Evolutionary conservation across 2,329 filamentous ascomycete species (phyloP).

Genomic region (Eutypa lata): DNA sequence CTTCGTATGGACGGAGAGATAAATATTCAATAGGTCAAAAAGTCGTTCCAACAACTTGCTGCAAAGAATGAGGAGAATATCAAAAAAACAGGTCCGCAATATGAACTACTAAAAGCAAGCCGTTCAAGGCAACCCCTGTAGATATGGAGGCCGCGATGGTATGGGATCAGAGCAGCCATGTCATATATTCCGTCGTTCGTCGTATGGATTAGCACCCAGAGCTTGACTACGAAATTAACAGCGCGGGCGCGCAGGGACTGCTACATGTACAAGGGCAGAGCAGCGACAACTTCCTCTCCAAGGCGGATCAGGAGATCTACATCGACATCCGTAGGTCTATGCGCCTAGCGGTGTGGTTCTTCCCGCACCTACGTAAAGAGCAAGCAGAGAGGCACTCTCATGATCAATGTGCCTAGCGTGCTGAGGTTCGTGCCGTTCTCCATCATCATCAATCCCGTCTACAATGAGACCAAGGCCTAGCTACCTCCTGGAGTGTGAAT

Average conservation of each 20-base stretch:
- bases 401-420: slow-evolving; percentile 54
- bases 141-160: too few relatives aligned
- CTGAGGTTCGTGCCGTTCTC: slow-evolving; percentile 51
- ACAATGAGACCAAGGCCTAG: slow-evolving; percentile 59
- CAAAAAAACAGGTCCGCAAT: too few relatives aligned
- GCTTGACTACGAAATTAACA: slow-evolving; percentile 57
- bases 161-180: too few relatives aligned
- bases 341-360: slow-evolving; percentile 47
- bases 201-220: slow-evolving; percentile 48
- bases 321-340: slow-evolving; percentile 58
- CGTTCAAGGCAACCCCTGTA: too few relatives aligned
- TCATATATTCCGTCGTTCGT: slow-evolving; percentile 42
- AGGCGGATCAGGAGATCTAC: slow-evolving; percentile 55
- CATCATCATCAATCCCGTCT: slow-evolving; percentile 49
- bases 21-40: too few relatives aligned
- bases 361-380: slow-evolving; percentile 46
- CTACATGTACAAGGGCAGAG: slow-evolving; percentile 39
- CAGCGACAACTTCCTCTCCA: slow-evolving; percentile 41
- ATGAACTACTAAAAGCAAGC: too few relatives aligned
- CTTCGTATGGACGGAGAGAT: too few relatives aligned
- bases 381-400: slow-evolving; percentile 33
- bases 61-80: too few relatives aligned
- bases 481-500: slow-evolving; percentile 53
- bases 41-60: too few relatives aligned
- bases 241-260: slow-evolving; percentile 55